Percentiles rank a stretch among this genome's conserved stretches.
Evolutionary conservation across 805 yeast genomes (phyloP).

Genomic region (Starmerella khaoyaiensis): DNA sequence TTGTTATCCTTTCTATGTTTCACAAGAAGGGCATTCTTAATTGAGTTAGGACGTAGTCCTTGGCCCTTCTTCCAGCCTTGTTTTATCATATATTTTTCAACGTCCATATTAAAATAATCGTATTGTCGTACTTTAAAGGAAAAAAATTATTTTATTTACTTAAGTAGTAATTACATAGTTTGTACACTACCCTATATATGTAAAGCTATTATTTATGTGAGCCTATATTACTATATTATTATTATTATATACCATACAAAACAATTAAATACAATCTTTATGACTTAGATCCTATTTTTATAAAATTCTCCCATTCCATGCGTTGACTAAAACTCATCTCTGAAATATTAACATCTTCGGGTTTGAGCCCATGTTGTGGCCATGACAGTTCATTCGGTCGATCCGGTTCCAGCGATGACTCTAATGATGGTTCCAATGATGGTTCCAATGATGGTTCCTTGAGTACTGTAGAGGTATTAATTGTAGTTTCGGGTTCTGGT

Average conservation of each 20-base stretch:
- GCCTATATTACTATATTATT: neutral
- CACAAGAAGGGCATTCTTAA: constrained; percentile 74
- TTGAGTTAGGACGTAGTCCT: constrained; percentile 65
- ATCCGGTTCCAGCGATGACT: no score
- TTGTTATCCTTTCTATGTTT: constrained; percentile 81
- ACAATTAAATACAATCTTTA: no score
- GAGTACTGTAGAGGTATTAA: no score
- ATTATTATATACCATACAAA: no score
- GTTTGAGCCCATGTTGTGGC: no score
- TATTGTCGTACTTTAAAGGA: neutral
- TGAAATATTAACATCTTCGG: no score
- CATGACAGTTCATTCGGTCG: no score
- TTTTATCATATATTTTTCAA: constrained; percentile 54
- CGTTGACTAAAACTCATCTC: constrained; percentile 24
- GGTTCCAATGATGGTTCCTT: no score
- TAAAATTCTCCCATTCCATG: constrained; percentile 21
- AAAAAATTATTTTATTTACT: neutral
- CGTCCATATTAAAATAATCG: constrained; percentile 44
- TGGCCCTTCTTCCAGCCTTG: constrained; percentile 93
- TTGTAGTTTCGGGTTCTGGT: no score
- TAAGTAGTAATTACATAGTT: neutral
- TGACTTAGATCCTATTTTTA: neutral
- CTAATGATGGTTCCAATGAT: no score
- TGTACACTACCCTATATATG: neutral
- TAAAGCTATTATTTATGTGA: neutral